Conservation (phyloP, 768 basidiomycete species). For the Panaeolus cyanescens region DNA sequence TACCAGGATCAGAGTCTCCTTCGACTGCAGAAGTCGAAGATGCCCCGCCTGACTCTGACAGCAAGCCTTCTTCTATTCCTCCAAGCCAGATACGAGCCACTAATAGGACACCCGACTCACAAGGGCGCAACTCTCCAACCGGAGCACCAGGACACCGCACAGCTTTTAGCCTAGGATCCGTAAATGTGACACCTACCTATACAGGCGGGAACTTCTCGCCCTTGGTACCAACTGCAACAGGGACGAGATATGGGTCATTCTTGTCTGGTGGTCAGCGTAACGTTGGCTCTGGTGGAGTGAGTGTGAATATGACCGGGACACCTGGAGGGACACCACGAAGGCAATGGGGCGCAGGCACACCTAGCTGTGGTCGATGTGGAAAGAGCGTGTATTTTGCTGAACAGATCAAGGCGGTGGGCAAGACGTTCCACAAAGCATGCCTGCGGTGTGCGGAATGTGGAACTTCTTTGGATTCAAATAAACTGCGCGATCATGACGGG, state of each 20-base stretch:
- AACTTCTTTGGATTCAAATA: constrained; percentile 68
- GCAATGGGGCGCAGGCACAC: constrained; percentile 58
- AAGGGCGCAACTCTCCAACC: background rate
- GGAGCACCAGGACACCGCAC: background rate
- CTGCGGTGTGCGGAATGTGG: constrained; percentile 76
- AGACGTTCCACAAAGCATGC: constrained; percentile 79
- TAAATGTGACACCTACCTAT: background rate
- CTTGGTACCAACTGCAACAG: constrained; percentile 46
- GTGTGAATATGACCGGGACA: constrained; percentile 35
- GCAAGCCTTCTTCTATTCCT: background rate
- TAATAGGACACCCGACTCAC: background rate
- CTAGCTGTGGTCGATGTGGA: constrained; percentile 66
- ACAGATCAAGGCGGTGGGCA: constrained; percentile 81
- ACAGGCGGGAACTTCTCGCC: constrained; percentile 22
- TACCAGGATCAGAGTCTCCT: constrained; percentile 6
- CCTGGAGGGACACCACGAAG: constrained; percentile 38
- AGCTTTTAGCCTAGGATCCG: background rate
- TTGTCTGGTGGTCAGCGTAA: constrained; percentile 32
- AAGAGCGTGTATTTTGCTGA: constrained; percentile 88
- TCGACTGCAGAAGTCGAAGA: background rate
- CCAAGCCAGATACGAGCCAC: background rate
- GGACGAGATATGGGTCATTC: constrained; percentile 67
- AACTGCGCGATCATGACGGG: constrained; percentile 76
- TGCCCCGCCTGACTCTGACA: constrained; percentile 3
- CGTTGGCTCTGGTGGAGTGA: constrained; percentile 13